Percentiles rank a stretch among this genome's conserved stretches.
These are phyloP conservation scores for Ophiostoma sp. DNA, from an alignment of 2,329 filamentous ascomycete genomes.

Conservation along the genomic window DNA sequence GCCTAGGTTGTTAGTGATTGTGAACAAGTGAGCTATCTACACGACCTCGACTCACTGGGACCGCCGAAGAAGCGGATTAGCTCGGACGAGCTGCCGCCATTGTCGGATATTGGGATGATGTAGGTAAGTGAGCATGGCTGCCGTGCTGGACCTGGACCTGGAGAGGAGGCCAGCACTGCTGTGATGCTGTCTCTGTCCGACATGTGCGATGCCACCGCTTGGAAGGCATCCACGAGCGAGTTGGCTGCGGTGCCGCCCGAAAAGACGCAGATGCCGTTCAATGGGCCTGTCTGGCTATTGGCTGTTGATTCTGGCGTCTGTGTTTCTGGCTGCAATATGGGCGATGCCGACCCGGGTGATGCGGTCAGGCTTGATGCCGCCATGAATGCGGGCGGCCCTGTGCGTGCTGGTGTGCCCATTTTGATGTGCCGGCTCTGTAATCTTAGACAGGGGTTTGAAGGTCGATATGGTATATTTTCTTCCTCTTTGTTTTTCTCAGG, in stretches of 20 bases:
- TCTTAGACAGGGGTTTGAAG: too few species aligned
- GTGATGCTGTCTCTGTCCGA: background rate
- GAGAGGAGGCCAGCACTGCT: background rate
- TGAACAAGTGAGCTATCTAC: background rate
- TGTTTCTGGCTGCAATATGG: constrained; percentile 1
- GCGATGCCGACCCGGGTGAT: constrained; percentile 16
- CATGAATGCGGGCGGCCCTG: background rate
- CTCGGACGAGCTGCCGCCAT: constrained; percentile 90
- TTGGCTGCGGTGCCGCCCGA: constrained; percentile 94
- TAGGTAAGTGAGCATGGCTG: constrained; percentile 63
- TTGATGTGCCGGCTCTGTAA: background rate
- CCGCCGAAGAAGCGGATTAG: constrained; percentile 91
- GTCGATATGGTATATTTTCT: too few species aligned
- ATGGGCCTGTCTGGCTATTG: background rate
- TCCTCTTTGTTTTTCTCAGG: too few species aligned
- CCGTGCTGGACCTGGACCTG: constrained; percentile 42
- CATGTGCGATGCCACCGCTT: constrained; percentile 44
- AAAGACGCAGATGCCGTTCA: constrained; percentile 68
- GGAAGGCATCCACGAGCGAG: constrained; percentile 86
- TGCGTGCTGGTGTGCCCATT: background rate
- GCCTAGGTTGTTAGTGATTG: constrained; percentile 24
- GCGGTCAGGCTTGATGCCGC: background rate
- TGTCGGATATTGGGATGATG: constrained; percentile 92
- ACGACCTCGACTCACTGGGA: constrained; percentile 54
- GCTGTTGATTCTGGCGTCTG: background rate